A percentile compares a stretch with the other conserved stretches of the same genome.
Conservation (phyloP, 2,329 filamentous ascomycete species). For the Mycocentrospora acerina region DNA sequence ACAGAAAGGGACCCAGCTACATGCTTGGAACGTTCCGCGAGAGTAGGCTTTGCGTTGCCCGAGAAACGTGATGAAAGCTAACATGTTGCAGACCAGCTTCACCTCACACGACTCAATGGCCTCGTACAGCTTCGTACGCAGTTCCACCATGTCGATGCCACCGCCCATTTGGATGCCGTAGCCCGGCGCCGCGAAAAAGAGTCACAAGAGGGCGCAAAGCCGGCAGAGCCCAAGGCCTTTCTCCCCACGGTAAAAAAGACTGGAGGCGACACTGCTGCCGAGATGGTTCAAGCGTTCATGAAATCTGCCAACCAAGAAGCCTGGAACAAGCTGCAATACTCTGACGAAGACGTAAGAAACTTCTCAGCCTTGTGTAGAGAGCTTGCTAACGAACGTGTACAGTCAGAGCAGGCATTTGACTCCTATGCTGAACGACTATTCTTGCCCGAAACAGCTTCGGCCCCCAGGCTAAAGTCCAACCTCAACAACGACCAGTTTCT, state of each 20-base stretch:
- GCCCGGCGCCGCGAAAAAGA: conserved; percentile 47
- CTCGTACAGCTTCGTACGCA: conserved; percentile 89
- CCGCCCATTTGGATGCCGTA: conserved; percentile 68
- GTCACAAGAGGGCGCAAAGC: conserved; percentile 46
- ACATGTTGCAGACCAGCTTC: conserved; percentile 68
- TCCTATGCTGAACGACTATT: conserved; percentile 75
- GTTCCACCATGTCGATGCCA: conserved; percentile 88
- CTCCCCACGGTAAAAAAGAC: conserved; percentile 84
- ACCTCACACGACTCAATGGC: conserved; percentile 80
- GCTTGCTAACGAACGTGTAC: conserved; percentile 4
- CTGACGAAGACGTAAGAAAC: conserved; percentile 68
- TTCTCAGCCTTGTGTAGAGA: neutral
- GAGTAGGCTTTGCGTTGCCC: conserved; percentile 54
- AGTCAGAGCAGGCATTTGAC: conserved; percentile 70
- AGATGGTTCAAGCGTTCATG: conserved; percentile 74
- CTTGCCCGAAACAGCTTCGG: conserved; percentile 46
- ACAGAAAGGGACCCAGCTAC: conserved; percentile 72
- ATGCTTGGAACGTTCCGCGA: conserved; percentile 91
- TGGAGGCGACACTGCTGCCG: conserved; percentile 65
- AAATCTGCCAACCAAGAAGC: conserved; percentile 76
- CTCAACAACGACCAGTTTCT: conserved; percentile 63
- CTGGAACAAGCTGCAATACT: conserved; percentile 78
- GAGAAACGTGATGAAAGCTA: neutral
- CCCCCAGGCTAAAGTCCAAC: conserved; percentile 54
- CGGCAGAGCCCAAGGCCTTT: conserved; percentile 69